Conservation (phyloP, 805 yeast species). For the Phaffomyces thermotolerans region DNA sequence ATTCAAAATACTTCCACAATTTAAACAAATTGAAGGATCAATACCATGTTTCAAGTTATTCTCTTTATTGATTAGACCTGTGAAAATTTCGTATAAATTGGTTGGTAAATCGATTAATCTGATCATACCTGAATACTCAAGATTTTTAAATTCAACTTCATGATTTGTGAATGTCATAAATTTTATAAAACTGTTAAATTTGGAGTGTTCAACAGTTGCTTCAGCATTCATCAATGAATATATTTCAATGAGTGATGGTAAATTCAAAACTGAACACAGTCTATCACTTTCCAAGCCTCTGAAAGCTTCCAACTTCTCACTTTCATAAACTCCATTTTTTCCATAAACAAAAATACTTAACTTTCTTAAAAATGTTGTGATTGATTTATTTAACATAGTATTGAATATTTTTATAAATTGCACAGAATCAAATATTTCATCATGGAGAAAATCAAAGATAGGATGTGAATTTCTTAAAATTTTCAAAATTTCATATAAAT, state of each 20-base stretch:
- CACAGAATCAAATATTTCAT: constrained; percentile 17
- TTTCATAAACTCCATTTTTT: constrained; percentile 37
- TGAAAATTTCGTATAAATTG: constrained; percentile 62
- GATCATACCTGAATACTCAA: constrained; percentile 64
- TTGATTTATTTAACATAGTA: constrained; percentile 47
- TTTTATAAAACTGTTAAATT: constrained; percentile 12
- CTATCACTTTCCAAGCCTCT: constrained; percentile 44
- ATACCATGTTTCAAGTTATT: constrained; percentile 28
- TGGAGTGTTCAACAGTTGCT: constrained; percentile 21
- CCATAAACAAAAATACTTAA: constrained; percentile 50
- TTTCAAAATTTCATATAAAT: constrained; percentile 10
- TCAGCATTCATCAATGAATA: constrained; percentile 9
- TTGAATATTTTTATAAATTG: constrained; percentile 36
- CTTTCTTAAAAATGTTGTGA: constrained; percentile 60
- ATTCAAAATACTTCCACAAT: constrained; percentile 66
- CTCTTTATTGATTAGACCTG: constrained; percentile 40
- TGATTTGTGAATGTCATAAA: constrained; percentile 18
- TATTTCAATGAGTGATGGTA: constrained; percentile 32
- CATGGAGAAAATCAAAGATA: constrained; percentile 23
- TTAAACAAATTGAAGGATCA: constrained; percentile 83
- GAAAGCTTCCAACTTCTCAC: constrained; percentile 3
- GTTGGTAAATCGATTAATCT: constrained; percentile 57
- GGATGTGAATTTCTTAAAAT: constrained; percentile 22
- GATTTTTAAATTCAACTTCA: constrained; percentile 13
- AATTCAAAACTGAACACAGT: constrained; percentile 41